Evolutionary conservation across 78 protist species (phyloP).

Genomic region (Bodo saltans): DNA sequence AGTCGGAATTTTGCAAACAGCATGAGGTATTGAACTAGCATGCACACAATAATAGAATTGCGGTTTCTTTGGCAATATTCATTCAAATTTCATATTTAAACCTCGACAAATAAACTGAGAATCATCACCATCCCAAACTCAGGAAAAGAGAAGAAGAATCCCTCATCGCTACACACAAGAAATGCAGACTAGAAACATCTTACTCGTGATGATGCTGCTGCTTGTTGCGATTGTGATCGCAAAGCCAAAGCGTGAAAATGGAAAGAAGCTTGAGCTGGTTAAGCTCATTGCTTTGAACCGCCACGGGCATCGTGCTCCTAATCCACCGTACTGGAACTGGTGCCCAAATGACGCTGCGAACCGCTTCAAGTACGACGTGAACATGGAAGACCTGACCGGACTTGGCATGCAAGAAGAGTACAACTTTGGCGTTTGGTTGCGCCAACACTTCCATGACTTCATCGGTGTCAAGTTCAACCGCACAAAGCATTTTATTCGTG

Average conservation of each 20-base stretch:
- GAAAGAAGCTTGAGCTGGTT: not conserved
- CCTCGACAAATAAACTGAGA: too few species aligned
- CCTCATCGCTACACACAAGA: too few species aligned
- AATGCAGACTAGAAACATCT: too few species aligned
- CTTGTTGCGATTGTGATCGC: too few species aligned
- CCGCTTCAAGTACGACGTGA: not conserved
- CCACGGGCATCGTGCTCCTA: not conserved
- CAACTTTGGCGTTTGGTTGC: not conserved
- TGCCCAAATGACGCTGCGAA: not conserved
- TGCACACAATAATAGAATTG: too few species aligned
- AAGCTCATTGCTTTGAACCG: not conserved
- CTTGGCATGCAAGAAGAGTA: not conserved
- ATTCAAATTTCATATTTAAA: too few species aligned
- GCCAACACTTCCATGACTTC: not conserved
- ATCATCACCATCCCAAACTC: too few species aligned
- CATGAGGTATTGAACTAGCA: too few species aligned
- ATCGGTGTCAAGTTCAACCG: not conserved
- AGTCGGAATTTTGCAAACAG: too few species aligned
- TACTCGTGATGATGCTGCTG: too few species aligned
- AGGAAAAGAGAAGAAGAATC: too few species aligned
- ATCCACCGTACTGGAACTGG: not conserved
- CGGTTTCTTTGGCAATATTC: too few species aligned
- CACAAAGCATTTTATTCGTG: not conserved
- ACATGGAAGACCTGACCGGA: not conserved
- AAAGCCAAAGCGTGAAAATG: not conserved